Base-by-base conservation (phyloP, 805 yeast genomes). In the Wickerhamomyces alni region DNA sequence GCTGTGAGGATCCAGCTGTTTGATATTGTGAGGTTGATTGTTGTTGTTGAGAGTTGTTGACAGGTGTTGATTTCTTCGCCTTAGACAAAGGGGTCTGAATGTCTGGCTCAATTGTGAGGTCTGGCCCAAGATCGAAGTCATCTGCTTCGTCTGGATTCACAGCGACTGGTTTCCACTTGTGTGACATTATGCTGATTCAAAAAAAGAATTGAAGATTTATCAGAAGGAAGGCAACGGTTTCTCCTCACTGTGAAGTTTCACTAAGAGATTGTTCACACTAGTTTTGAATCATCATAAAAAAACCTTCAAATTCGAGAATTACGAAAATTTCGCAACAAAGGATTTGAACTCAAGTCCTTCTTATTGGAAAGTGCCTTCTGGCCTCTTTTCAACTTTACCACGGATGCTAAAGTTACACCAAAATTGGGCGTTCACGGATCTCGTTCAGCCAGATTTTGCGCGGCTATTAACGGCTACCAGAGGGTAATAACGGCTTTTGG, bases 231-330 rank as follows among this genome's bases (percentile, higher is more conserved):
- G 57, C 57, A 49, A 47, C 55, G 58, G 45, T 52, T 54, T 51
- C 43, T 52, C 53, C 53, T 54, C 58, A 52, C 48, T 36, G 55
- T 42, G 26, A 31, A 21, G 30, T 46, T 50, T 40, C 48, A 46
- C 55, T 54, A 49, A 54, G 58, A 52, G 58, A 54, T 54, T 54
- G 58, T 54, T 54, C 58, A 54, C 58, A 46, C 51, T 47, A 43
- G 47, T 42, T 29, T 38, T 21, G 6, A 47, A 42, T 53, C 57
- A 52, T 54, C 58, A 54, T 51, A 19, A 31, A 21, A 31, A 31
- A 13, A 21, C 6, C 24, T 21, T 21, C 24, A 21, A 21, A 21
- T 21, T 21, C 24, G 24, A 21, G 24, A 21, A 21, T 9, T 21
- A 7, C 24, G 24, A 21, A 21, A 21, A 21, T 21, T 21, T 21